phyloP scores from a whole-genome alignment of 164 flowering plant species.

The Dillenia suffruticosa region DNA sequence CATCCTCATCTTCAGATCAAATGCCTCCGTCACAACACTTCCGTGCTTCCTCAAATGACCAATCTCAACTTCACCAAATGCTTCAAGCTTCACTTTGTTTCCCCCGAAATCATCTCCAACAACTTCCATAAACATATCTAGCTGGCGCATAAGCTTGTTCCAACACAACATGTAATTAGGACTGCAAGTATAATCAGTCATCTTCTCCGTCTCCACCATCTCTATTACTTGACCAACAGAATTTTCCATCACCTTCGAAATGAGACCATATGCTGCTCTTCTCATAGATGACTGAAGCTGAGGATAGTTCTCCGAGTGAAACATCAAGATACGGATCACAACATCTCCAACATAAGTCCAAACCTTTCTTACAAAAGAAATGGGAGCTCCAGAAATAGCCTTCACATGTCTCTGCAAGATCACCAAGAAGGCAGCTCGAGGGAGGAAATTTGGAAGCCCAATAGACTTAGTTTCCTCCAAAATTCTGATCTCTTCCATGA shows the following conservation, averaged over 20 bases:
- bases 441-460: constrained; percentile 32
- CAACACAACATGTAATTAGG: neutral
- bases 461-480: constrained; percentile 20
- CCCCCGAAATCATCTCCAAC: neutral
- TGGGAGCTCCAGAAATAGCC: constrained; percentile 10
- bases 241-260: constrained; percentile 10
- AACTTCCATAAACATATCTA: neutral
- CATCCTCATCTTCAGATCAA: no score
- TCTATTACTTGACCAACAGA: neutral
- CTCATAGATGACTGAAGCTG: neutral
- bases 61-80: neutral
- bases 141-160: neutral
- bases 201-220: neutral
- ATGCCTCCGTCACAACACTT: no score
- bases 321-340: constrained; percentile 6
- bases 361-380: neutral
- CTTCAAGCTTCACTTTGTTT: neutral
- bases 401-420: constrained; percentile 16
- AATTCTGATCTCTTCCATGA: constrained; percentile 19
- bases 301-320: neutral
- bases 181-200: neutral
- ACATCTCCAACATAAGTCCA: constrained; percentile 19
- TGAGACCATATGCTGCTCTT: constrained; percentile 12
- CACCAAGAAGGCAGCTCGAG: constrained; percentile 20
- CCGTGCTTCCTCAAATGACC: neutral